Base-by-base conservation (phyloP, 352 stramenopile genomes). In the Lagenidium giganteum region DNA sequence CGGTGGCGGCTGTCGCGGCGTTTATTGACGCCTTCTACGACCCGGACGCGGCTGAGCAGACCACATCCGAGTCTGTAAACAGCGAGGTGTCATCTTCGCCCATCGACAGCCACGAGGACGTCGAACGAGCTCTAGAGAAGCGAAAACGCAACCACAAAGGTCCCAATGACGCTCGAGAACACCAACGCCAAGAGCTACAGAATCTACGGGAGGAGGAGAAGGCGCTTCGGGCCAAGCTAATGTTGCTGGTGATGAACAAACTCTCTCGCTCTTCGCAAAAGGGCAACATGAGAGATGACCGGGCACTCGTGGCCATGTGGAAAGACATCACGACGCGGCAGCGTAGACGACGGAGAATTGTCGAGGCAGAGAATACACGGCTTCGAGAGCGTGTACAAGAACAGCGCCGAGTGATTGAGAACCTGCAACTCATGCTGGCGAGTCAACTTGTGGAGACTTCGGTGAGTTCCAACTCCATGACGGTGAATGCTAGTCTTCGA, bases 341-440 rank as follows among this genome's bases (percentile, higher is more conserved):
- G 25, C 23, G 12, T 34, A 25, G n/a, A 25, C 37, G 37, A 16
- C 23, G 25, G 7, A 23, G 25, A 32, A 22, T 34, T 16, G 23
- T 25, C 9, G 23, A 44, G 25, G 18, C 31, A 23, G 37, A 44
- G 25, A 44, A 44, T 9, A 25, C 27, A n/a, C 37, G 37, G 37
- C 25, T 44, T 13, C 31, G 2, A 11, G 37, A 44, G 37, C 9
- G 23, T 2, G 37, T 44, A 25, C 22, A 23, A 8, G 37, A 44
- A 25, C 37, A 33, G 25, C 33, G 37, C 23, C 22, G 24, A 23
- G 37, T 44, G n/a, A 23, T 44, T 4, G n/a, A 33, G 14, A 29
- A 25, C 37, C 25, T 44, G 24, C 31, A 44, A 25, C 37, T 23
- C 18, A 44, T 44, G 23, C 31, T 44, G 11, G 37, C 22, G 25